Evolutionary conservation across 805 yeast species (phyloP), one percentile per base, ranked within the genome.

Genomic region (Saccharomycopsis sp.): DNA sequence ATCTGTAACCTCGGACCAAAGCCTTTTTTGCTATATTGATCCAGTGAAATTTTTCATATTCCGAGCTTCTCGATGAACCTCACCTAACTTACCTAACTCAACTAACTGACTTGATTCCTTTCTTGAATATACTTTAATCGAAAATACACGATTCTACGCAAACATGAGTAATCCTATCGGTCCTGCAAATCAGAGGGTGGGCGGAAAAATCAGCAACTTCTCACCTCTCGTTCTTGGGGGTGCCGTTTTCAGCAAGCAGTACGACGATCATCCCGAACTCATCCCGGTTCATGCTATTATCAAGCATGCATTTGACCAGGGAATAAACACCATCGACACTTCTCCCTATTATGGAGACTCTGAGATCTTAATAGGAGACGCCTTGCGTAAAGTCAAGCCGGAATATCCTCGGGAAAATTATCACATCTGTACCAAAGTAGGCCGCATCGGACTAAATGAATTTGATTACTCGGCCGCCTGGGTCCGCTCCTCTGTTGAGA

Each of bases 281-380:
- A 64, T 89, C 49, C 86, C 89, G 1, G 77, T 84, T 9, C 74
- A 72, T 9, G 83, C 80, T 0, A 79, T 92, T 54, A 64, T 92
- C 20, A 68, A 73, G 53, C 65, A 69, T 14, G 94, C 92, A 0
- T 85, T 92, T 65, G 71, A 74, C 20, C 67, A 75, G 24, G 97
- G 97, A 0, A 79, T 77, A 52, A 56, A 24, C n/a, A 94, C 96
- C 1, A 75, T 92, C 42, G 97, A 92, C 68, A 90, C 97, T 0
- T 88, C 97, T 0, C 97, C 97, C 2, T 91, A 89, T 72, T 92
- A 92, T 68, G 97, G 97, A 0, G 89, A 89, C 0, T 87, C 96
- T 3, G 98, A 92, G 67, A 76, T 72, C 19, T 63, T 92, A 14
- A 68, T 89, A 3, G 97, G 98, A 1, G 61, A 76, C 15, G 93